Evolutionary conservation across 1,284 basidiomycete species (phyloP), one percentile per base, ranked within the genome.

Genomic region (Fomes fomentarius): DNA sequence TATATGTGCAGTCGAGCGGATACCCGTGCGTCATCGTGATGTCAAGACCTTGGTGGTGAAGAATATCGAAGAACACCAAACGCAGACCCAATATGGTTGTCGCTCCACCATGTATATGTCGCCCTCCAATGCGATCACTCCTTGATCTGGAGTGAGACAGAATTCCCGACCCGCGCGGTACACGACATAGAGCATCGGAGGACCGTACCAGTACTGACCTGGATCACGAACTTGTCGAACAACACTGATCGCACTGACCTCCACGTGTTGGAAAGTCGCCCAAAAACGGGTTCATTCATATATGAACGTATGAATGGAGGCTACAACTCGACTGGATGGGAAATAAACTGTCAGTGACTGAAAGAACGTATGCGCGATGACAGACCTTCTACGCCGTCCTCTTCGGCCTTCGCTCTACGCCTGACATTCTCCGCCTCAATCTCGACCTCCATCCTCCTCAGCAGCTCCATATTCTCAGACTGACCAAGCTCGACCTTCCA

Each of bases 401-500:
- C 50, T 2, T 30, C 37, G 19, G 19, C 4, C 4, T 1, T 17
- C 6, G 45, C 39, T 25, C 59, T 50, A 15, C 65, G 54, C n/a
- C 64, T 58, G 33, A 15, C 45, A 33, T 68, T 67, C 56, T 66
- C 66, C 41, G 63, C 60, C 42, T 68, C 65, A 33, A 86, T 67
- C 41, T 69, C 63, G 7, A 68, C 60, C 21, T 70, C 66, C 59
- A 76, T 62, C 37, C 57, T 58, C 28, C 77, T 73, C 51, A 84
- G 61, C 56, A 60, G 65, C 42, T 66, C 60, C 54, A 67, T 64
- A 6, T 74, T 66, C 57, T 75, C 72, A 25, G 67, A 62, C 33
- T 57, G 56, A n/a, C 80, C 76, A 17, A 74, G 68, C 50, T 84
- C 81, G 25, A 70, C 70, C 63, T 71, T 76, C 71, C 78, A 83